Evolutionary conservation across 2,329 filamentous ascomycete genomes (phyloP).

Genomic region (Gnomoniopsis sp.): DNA sequence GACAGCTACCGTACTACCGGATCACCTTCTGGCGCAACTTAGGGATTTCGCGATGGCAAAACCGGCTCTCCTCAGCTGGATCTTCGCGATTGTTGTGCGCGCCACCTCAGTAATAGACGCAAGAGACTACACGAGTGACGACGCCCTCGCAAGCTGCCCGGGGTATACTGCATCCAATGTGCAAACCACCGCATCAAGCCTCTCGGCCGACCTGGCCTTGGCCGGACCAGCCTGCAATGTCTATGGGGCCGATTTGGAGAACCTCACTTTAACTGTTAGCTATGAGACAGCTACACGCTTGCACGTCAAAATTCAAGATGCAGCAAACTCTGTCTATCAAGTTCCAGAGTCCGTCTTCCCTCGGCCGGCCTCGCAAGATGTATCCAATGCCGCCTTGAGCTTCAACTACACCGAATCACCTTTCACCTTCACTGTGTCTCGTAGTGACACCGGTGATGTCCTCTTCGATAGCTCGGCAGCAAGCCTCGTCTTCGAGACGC

Average conservation of each 20-base stretch:
- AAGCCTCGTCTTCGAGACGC: conserved; percentile 69
- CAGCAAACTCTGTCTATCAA: conserved; percentile 68
- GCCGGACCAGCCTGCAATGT: conserved; percentile 64
- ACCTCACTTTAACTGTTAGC: conserved; percentile 59
- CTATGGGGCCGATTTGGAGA: conserved; percentile 65
- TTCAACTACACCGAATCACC: conserved; percentile 34
- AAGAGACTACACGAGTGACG: conserved; percentile 24
- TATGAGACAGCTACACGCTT: conserved; percentile 69
- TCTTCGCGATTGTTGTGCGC: conserved; percentile 18
- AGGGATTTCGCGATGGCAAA: conserved; percentile 8
- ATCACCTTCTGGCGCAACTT: neutral
- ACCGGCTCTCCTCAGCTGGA: conserved; percentile 12
- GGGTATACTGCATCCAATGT: conserved; percentile 61
- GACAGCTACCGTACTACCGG: neutral
- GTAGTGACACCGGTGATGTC: conserved; percentile 41
- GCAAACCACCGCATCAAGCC: conserved; percentile 41
- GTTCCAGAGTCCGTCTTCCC: conserved; percentile 67
- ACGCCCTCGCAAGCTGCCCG: conserved; percentile 45
- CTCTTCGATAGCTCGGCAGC: conserved; percentile 69
- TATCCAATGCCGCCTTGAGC: conserved; percentile 24
- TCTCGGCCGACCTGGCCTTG: conserved; percentile 62
- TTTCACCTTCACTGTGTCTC: conserved; percentile 39
- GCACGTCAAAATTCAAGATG: conserved; percentile 72
- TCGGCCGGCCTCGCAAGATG: conserved; percentile 41
- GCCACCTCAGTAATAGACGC: neutral